A percentile compares a stretch with the other conserved stretches of the same genome.
Conservation (phyloP, 164 flowering plant species). For the Magnolia sinica region DNA sequence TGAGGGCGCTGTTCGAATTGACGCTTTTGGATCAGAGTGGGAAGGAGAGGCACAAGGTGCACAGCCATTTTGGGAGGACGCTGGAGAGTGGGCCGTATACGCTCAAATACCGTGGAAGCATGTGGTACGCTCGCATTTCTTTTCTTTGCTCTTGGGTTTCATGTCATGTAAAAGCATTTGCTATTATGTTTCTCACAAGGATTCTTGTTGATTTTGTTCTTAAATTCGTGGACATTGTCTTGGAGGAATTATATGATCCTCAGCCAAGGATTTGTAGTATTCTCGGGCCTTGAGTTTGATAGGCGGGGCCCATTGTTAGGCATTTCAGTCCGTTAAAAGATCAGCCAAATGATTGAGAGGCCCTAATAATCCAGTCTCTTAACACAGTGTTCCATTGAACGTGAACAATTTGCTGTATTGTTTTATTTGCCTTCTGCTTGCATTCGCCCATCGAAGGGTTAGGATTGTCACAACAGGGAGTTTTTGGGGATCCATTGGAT, state of each 20-base stretch:
- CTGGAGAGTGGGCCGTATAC: conserved; percentile 86
- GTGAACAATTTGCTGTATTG: background rate
- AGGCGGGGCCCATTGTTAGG: background rate
- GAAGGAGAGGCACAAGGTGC: conserved; percentile 81
- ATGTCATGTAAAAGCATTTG: background rate
- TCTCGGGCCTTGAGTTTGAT: background rate
- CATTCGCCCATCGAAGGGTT: background rate
- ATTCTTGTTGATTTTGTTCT: background rate
- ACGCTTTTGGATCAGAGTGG: conserved; percentile 91
- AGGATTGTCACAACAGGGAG: background rate
- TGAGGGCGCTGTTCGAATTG: conserved; percentile 80
- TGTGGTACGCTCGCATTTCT: conserved; percentile 57
- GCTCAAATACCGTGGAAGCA: conserved; percentile 82
- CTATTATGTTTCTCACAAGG: background rate
- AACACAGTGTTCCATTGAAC: too few relatives aligned
- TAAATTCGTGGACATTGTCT: background rate
- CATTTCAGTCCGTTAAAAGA: background rate
- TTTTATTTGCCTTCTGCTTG: background rate
- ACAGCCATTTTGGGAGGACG: conserved; percentile 82
- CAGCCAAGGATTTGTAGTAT: background rate
- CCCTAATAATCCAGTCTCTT: background rate
- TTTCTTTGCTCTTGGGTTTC: background rate
- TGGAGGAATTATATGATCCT: background rate
- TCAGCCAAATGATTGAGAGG: background rate
- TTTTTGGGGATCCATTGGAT: background rate